Evolutionary conservation across 2,329 filamentous ascomycete genomes (phyloP), one percentile per base, ranked within the genome.

Genomic region (Pseudodiploospora longispora): DNA sequence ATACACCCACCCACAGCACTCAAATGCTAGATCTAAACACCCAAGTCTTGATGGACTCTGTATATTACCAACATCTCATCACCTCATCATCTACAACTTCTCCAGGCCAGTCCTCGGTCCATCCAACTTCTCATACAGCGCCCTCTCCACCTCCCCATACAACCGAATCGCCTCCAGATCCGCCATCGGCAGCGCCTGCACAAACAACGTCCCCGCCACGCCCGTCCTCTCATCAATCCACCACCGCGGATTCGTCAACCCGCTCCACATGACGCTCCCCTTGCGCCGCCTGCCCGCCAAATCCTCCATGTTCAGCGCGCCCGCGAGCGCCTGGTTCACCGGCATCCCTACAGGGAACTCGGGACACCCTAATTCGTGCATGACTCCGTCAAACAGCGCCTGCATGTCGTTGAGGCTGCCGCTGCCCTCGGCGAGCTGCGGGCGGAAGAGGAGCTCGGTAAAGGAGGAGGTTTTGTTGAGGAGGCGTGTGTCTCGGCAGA

Each of bases 241-340:
- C 69, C 69, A 72, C 44, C 61, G 62, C n/a, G 61, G 58, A 44
- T 70, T 70, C 19, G 53, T 54, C 47, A 65, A 61, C 32, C 70
- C 70, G n/a, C 56, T 57, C 69, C 69, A 72, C 55, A 61, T 66
- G 44, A 72, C 46, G 30, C 66, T 70, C 1, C 68, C 68, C 50
- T 61, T 64, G 38, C 53, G 59, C 33, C 69, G 56, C 58, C 67
- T 68, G 1, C 63, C 65, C 0, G 62, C 58, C 6, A 64, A 55
- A 42, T 70, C 63, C 30, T 59, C 58, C 47, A 64, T 43, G 42
- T 68, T 70, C 38, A 72, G 50, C 29, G 66, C 51, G 4, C 68
- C 70, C 4, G 59, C 59, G 6, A 70, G 52, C 1, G 66, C 65
- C 36, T 66, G 58, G 43, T 66, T 62, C 4, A 71, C 44, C 12